A percentile compares a stretch with the other conserved stretches of the same genome.
Evolutionary conservation across 768 basidiomycete genomes (phyloP).

Genomic region (Suillus clintonianus): DNA sequence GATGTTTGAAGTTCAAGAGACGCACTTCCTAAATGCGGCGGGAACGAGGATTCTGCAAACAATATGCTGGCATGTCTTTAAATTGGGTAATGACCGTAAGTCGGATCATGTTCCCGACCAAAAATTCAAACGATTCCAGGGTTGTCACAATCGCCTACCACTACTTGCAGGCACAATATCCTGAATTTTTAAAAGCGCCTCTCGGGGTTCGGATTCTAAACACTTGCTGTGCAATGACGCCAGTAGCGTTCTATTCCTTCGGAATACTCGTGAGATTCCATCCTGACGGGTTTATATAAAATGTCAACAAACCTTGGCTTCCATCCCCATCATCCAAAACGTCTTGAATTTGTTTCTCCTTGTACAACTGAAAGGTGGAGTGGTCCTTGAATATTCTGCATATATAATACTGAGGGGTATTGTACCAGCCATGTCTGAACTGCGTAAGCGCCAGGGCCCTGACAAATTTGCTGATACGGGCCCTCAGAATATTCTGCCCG

Average conservation of each 20-base stretch:
- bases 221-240: neutral
- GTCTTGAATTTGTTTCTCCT: neutral
- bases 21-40: neutral
- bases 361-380: neutral
- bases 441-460: slow-evolving; percentile 13
- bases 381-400: neutral
- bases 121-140: neutral
- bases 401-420: neutral
- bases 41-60: neutral
- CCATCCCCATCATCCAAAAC: neutral
- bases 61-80: neutral
- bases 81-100: neutral
- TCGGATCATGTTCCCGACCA: neutral
- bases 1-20: neutral
- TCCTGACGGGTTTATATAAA: neutral
- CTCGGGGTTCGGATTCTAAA: neutral
- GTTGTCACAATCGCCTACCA: neutral
- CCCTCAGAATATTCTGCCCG: neutral
- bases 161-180: neutral
- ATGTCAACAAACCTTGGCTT: neutral
- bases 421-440: slow-evolving; percentile 5
- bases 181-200: neutral
- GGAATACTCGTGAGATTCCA: neutral
- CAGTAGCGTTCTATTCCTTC: neutral
- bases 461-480: neutral